Base-by-base conservation (phyloP, 305 asterid species). In the Solanum chacoense region DNA sequence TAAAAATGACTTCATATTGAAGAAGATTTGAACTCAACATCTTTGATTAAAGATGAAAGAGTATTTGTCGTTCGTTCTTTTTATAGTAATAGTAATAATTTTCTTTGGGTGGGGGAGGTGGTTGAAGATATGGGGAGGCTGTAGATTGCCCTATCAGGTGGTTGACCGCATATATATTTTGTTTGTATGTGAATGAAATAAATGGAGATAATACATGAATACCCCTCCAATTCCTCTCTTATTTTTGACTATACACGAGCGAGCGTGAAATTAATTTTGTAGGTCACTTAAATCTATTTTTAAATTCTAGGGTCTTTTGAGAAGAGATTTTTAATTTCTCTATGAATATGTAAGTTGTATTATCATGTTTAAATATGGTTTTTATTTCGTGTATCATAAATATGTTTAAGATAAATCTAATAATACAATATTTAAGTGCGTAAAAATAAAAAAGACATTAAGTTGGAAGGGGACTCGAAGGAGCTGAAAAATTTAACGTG, bases 21-120 rank as follows among this genome's bases (percentile, higher is more conserved):
- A 50, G 0, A 16, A 0, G 0, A 16, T 0, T 1, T 1, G 0
- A 6, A 16, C 1, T 1, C 4, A 2, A 16, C 0, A 16, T 3
- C 0, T 16, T 0, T 16, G 0, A 7, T 50, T 16, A 50, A 18
- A 3, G 0, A 16, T 50, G 0, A 55, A 55, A 7, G 2, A 0
- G 0, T 55, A 55, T 18, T 55, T 7, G 0, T 3, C 24, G 20
- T 0, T 45, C 2, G 10, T 18, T 3, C 1, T 55, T 55, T 55
- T 7, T 3, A 55, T 18, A 3, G 10, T 7, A 55, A 55, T 55
- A 3, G 10, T 1, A 55, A 55, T 55, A 55, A 55, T 55, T 55
- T 55, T 55, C 24, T 55, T 55, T 18, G 10, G 2, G 2, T 16
- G 20, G 5, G 4, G 1, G 2, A 55, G 4, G 11, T 55, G 10